Base-by-base conservation (phyloP, 192 early-diverging fungal genomes). In the Backusella liffmaniae region DNA sequence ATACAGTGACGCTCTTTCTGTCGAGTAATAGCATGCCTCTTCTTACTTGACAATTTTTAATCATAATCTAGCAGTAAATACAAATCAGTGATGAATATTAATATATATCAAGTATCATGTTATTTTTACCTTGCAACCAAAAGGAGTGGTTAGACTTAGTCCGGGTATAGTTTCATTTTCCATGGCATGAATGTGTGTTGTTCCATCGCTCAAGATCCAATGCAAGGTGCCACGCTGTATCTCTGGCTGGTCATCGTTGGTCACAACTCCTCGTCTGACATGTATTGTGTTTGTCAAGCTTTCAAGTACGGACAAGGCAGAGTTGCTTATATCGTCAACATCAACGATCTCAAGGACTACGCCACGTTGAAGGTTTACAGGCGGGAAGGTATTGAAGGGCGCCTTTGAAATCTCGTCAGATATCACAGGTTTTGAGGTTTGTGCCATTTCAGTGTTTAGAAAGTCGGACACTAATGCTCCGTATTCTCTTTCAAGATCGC, bases 101-200 rank as follows among this genome's bases (percentile, higher is more conserved):
- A 21, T 56, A 10, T 21, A 7, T 32, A 2, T 32, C 32, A 10
- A 18, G 0, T 2, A 18, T 39, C 8, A 21, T 5, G 13, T 51
- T 51, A n/a, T 51, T 7, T 12, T 9, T 26, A 62, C 56, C 56
- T 62, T 56, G 53, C 53, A 56, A 7, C 53, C 53, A 56, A 56
- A 56, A 0, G 53, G 53, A 23, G 53, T 56, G 2, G 21, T 56
- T 23, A 56, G 21, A 8, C 6, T 56, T 56, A 56, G 9, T 26
- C 10, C 21, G 53, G 56, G 56, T 29, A 62, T 62, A 62, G 56
- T 62, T 62, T 62, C 9, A 2, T 62, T 29, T 62, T 62, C 56
- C 56, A 62, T 29, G 56, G 56, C 56, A 62, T 62, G 56, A 62
- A 62, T 62, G 21, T 62, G 56, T 13, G 56, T 62, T 29, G 56